phyloP scores from a whole-genome alignment of 2,329 filamentous ascomycete species.

The Huntiella omanensis region DNA sequence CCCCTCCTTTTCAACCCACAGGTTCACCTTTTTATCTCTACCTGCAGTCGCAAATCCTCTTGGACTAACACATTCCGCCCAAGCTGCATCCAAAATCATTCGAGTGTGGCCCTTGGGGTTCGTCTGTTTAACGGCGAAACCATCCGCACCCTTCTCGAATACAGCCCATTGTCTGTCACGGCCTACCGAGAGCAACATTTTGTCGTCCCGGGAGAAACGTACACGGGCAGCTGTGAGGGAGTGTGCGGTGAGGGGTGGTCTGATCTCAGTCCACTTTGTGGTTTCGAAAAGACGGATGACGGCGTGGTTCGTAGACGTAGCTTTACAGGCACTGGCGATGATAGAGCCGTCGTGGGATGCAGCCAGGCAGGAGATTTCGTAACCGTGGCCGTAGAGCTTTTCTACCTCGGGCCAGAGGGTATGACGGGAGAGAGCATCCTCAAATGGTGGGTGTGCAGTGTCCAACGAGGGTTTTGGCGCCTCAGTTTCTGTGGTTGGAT shows the following conservation, averaged over 20 bases:
- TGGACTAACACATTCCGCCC: conserved; percentile 40
- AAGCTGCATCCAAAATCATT: conserved; percentile 81
- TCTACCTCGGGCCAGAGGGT: conserved; percentile 92
- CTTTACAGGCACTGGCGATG: conserved; percentile 82
- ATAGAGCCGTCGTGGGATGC: conserved; percentile 54
- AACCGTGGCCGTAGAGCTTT: conserved; percentile 94
- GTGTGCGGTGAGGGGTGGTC: conserved; percentile 67
- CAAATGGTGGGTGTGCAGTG: conserved; percentile 58
- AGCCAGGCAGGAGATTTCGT: conserved; percentile 81
- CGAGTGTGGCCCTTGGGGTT: conserved; percentile 75
- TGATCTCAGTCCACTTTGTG: conserved; percentile 67
- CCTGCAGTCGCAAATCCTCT: conserved; percentile 68
- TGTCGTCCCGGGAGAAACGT: conserved; percentile 58
- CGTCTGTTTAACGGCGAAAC: conserved; percentile 39
- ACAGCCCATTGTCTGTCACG: conserved; percentile 82
- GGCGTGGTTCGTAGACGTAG: conserved; percentile 81
- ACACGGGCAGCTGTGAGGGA: conserved; percentile 70
- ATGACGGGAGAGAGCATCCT: conserved; percentile 75
- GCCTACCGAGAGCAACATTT: conserved; percentile 67
- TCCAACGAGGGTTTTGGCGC: conserved; percentile 42
- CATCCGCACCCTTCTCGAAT: conserved; percentile 36
- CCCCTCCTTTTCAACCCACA: conserved; percentile 35
- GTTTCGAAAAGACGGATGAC: conserved; percentile 87
- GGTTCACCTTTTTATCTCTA: conserved; percentile 65
- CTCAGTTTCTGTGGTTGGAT: conserved; percentile 27